A percentile compares a stretch with the other conserved stretches of the same genome.
These are phyloP conservation scores for Suillus cothurnatus DNA, from an alignment of 768 basidiomycete species.

Conservation along the genomic window DNA sequence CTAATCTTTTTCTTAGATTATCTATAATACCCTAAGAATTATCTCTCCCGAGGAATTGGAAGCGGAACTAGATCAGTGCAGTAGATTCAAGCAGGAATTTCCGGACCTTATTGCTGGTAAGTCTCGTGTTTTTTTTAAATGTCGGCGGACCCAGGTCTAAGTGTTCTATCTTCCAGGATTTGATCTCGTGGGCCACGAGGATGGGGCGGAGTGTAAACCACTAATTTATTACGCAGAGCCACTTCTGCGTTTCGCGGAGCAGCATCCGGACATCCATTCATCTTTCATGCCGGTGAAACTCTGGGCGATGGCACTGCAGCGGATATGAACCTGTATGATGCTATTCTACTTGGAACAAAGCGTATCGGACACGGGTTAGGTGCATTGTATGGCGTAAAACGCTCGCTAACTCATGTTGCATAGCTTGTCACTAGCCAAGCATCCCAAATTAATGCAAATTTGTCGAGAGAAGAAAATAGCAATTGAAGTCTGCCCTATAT, in stretches of 20 bases:
- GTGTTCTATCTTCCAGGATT: slow-evolving; percentile 35
- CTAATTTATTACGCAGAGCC: slow-evolving; percentile 42
- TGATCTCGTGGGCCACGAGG: slow-evolving; percentile 52
- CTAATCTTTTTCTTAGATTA: slow-evolving; percentile 33
- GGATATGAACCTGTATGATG: slow-evolving; percentile 52
- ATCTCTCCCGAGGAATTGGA: slow-evolving; percentile 41
- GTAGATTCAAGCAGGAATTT: slow-evolving; percentile 46
- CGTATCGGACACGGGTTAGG: slow-evolving; percentile 52
- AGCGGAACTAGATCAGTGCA: slow-evolving; percentile 45
- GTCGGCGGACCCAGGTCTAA: neutral
- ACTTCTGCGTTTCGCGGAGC: slow-evolving; percentile 40
- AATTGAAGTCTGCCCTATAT: slow-evolving; percentile 52
- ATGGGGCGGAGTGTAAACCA: slow-evolving; percentile 33
- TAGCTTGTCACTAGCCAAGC: slow-evolving; percentile 49
- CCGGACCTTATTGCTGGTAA: slow-evolving; percentile 47
- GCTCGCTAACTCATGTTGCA: neutral
- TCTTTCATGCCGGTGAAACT: slow-evolving; percentile 54
- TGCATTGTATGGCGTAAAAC: neutral
- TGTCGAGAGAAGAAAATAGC: slow-evolving; percentile 43
- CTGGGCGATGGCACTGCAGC: slow-evolving; percentile 45
- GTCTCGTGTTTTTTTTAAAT: neutral
- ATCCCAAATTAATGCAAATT: slow-evolving; percentile 46
- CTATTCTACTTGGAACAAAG: slow-evolving; percentile 50
- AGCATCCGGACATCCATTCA: slow-evolving; percentile 46
- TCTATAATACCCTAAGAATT: slow-evolving; percentile 43